These are phyloP conservation scores for Fusarium odoratissimum DNA, from an alignment of 2,329 filamentous ascomycete species.

Conservation along the genomic window DNA sequence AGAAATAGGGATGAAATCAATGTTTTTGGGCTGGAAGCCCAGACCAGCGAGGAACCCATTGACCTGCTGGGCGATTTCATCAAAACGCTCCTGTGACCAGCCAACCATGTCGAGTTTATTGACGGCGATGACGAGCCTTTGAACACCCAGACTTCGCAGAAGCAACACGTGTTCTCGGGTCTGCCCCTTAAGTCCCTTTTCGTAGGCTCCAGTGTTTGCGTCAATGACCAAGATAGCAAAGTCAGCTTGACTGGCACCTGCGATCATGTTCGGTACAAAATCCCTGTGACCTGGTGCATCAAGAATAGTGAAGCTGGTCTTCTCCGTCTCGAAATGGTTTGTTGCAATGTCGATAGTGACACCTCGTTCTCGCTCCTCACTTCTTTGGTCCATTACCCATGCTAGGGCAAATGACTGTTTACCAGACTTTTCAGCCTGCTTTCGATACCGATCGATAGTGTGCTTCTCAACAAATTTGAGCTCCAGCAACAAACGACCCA, in stretches of 20 bases:
- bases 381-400: conserved; percentile 94
- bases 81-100: conserved; percentile 86
- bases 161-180: conserved; percentile 94
- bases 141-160: conserved; percentile 89
- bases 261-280: conserved; percentile 99
- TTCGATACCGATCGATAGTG: conserved; percentile 87
- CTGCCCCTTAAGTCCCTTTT: conserved; percentile 92
- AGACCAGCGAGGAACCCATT: conserved; percentile 83
- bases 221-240: conserved; percentile 96
- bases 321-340: conserved; percentile 91
- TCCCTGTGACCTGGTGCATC: conserved; percentile 95
- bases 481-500: conserved; percentile 93
- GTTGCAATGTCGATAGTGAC: conserved; percentile 98
- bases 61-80: conserved; percentile 86
- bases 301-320: conserved; percentile 89
- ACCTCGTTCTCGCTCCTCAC: conserved; percentile 87
- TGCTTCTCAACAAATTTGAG: conserved; percentile 88
- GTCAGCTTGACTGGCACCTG: conserved; percentile 93
- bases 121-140: conserved; percentile 87
- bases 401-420: conserved; percentile 97
- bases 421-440: conserved; percentile 89
- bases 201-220: conserved; percentile 88
- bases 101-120: conserved; percentile 93
- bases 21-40: conserved; percentile 83
- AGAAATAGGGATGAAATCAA: conserved; percentile 90